Percentiles rank a stretch among this genome's conserved stretches.
Evolutionary conservation across 2,329 filamentous ascomycete species (phyloP).

Genomic region (Cryphonectria naterciae): DNA sequence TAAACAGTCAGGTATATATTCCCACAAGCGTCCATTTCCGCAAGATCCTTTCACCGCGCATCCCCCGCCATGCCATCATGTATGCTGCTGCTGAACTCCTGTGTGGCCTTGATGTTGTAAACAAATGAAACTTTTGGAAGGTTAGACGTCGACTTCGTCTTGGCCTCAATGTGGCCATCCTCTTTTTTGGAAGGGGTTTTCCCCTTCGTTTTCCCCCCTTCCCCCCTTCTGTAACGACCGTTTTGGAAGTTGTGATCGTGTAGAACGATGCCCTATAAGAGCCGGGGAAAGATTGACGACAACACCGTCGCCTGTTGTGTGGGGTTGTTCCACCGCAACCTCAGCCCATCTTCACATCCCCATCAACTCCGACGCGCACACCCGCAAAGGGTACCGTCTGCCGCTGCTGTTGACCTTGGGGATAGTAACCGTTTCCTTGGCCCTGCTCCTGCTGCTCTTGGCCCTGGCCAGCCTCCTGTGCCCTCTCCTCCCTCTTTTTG

Average conservation of each 20-base stretch:
- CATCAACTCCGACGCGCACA: constrained; percentile 25
- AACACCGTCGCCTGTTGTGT: neutral
- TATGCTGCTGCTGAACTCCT: constrained; percentile 6
- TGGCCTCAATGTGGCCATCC: neutral
- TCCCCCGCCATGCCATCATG: neutral
- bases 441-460: constrained; percentile 35
- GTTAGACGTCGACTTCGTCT: neutral
- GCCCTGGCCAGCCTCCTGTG: constrained; percentile 26
- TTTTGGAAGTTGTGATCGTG: neutral
- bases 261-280: neutral
- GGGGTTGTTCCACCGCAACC: neutral
- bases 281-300: neutral
- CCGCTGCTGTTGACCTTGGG: constrained; percentile 24
- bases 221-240: neutral
- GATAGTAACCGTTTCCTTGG: constrained; percentile 28
- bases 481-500: constrained; percentile 39
- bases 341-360: constrained; percentile 30
- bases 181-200: neutral
- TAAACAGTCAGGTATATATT: constrained; percentile 10
- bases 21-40: constrained; percentile 2
- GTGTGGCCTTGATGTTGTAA: neutral
- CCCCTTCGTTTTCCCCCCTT: no score
- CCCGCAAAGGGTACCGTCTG: constrained; percentile 26
- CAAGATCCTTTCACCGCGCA: neutral
- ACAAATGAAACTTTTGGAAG: neutral